Conservation (phyloP, 345 rosid species). For the Pugionium cornutum region DNA sequence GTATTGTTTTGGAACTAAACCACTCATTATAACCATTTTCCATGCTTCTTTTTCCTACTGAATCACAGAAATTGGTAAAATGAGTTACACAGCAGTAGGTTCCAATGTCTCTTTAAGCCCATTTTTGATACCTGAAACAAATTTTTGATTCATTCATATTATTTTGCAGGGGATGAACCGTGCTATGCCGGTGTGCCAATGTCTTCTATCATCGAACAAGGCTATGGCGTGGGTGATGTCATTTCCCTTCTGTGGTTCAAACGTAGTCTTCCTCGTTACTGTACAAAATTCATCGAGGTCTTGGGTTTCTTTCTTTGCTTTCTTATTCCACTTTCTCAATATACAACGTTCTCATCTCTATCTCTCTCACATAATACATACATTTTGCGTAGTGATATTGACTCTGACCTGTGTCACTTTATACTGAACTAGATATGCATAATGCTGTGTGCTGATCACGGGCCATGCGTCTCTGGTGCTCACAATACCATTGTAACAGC, state of each 20-base stretch:
- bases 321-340: neutral
- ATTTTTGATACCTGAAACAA: neutral
- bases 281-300: constrained; percentile 93
- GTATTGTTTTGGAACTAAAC: constrained; percentile 39
- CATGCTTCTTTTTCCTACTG: too few species aligned
- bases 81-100: constrained; percentile 10
- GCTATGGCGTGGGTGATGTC: constrained; percentile 93
- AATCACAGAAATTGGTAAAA: neutral
- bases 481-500: constrained; percentile 97
- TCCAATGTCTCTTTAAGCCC: neutral
- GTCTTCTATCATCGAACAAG: constrained; percentile 93
- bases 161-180: constrained; percentile 84
- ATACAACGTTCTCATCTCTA: constrained; percentile 3
- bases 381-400: constrained; percentile 1
- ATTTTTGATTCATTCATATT: neutral
- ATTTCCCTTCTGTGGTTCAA: constrained; percentile 96
- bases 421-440: constrained; percentile 73
- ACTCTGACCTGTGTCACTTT: constrained; percentile 27
- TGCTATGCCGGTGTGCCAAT: constrained; percentile 98
- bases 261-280: constrained; percentile 96
- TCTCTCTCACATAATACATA: neutral
- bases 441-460: constrained; percentile 98
- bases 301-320: constrained; percentile 5
- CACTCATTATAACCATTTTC: neutral
- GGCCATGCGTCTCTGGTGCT: constrained; percentile 98